These are phyloP conservation scores for Russula vinacea DNA, from an alignment of 768 basidiomycete genomes.

Conservation along the genomic window DNA sequence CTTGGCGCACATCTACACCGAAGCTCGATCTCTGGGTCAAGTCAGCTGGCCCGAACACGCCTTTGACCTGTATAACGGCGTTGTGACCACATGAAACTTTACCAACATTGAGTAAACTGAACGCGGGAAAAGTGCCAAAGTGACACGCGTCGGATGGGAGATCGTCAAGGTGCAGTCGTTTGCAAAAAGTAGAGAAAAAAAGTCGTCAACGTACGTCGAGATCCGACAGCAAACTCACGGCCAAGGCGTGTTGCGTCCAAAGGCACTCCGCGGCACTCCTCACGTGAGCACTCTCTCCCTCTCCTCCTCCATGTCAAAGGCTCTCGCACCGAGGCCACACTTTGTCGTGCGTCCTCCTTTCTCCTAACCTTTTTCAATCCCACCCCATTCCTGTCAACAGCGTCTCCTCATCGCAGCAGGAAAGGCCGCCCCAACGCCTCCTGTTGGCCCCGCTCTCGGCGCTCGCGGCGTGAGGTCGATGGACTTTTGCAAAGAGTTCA, in stretches of 20 bases:
- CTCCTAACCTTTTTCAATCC: conserved; percentile 6
- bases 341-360: conserved; percentile 58
- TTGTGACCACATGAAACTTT: conserved; percentile 24
- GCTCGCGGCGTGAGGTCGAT: conserved; percentile 98
- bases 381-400: conserved; percentile 39
- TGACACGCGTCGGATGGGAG: conserved; percentile 14
- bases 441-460: conserved; percentile 95
- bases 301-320: conserved; percentile 58
- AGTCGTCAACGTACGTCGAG: conserved; percentile 12
- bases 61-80: conserved; percentile 29
- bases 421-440: conserved; percentile 93
- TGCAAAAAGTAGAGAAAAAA: conserved; percentile 2
- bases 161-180: neutral
- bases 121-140: conserved; percentile 21
- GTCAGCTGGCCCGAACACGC: conserved; percentile 19
- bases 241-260: conserved; percentile 15
- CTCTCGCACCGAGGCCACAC: conserved; percentile 61
- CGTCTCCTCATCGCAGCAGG: conserved; percentile 87
- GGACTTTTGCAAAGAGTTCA: conserved; percentile 99
- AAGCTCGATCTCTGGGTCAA: conserved; percentile 26
- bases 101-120: conserved; percentile 26
- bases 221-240: conserved; percentile 24
- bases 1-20: conserved; percentile 29
- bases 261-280: conserved; percentile 24
- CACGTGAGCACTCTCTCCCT: neutral